A percentile compares a stretch with the other conserved stretches of the same genome.
These are phyloP conservation scores for Malassezia dermatis DNA, from an alignment of 1,284 basidiomycete species.

Conservation along the genomic window DNA sequence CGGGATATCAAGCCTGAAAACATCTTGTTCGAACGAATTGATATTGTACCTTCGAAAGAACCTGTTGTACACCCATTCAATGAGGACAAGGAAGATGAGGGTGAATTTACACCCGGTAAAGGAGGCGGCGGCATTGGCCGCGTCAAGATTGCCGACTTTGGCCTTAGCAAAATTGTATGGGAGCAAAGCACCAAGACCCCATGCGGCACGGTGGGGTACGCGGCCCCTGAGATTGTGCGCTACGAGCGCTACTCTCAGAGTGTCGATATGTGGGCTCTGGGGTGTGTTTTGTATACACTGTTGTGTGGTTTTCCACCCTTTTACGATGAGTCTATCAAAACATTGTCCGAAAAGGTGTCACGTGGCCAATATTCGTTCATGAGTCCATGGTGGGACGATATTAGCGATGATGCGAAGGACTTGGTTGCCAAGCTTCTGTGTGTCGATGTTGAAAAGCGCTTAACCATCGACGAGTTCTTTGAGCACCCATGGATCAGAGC, in stretches of 20 bases:
- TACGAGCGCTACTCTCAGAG: conserved; percentile 96
- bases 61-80: conserved; percentile 72
- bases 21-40: conserved; percentile 84
- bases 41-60: conserved; percentile 75
- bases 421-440: conserved; percentile 88
- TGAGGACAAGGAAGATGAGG: conserved; percentile 97
- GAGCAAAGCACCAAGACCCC: conserved; percentile 98
- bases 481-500: conserved; percentile 69
- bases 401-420: conserved; percentile 81
- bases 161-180: conserved; percentile 96
- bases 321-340: conserved; percentile 97
- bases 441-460: conserved; percentile 86
- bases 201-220: conserved; percentile 97
- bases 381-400: conserved; percentile 99
- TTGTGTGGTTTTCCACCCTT: conserved; percentile 97
- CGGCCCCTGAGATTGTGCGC: conserved; percentile 98
- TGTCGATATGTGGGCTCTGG: conserved; percentile 99
- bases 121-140: conserved; percentile 94
- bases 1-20: conserved; percentile 98
- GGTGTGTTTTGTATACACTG: conserved; percentile 94
- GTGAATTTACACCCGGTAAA: conserved; percentile 78
- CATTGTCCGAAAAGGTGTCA: conserved; percentile 95
- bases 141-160: conserved; percentile 99
- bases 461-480: conserved; percentile 95
- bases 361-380: conserved; percentile 95